Percentiles rank a stretch among this genome's conserved stretches.
Conservation (phyloP, 768 basidiomycete species). For the Asterophora parasitica region DNA sequence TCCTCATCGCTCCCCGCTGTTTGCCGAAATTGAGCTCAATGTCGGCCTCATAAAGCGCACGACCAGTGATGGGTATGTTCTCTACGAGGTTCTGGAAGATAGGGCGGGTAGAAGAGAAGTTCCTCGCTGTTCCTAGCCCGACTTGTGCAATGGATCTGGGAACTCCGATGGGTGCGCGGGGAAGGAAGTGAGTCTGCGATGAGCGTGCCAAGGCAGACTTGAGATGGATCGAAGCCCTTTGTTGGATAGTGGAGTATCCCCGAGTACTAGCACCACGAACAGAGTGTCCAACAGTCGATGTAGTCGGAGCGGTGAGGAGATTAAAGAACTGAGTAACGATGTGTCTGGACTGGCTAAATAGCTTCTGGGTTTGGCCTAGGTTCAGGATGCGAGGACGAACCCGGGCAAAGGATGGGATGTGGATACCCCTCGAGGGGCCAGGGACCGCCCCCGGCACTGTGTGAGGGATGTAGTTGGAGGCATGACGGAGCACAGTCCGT, state of each 20-base stretch:
- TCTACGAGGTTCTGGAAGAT: conserved; percentile 77
- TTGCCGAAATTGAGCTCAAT: conserved; percentile 55
- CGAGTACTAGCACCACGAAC: conserved; percentile 26
- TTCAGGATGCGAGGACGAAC: conserved; percentile 26
- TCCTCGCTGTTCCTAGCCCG: conserved; percentile 71
- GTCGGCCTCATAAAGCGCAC: conserved; percentile 73
- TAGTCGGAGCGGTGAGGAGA: conserved; percentile 39
- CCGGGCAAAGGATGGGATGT: conserved; percentile 38
- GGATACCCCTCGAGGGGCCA: conserved; percentile 37
- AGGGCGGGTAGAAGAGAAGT: conserved; percentile 68
- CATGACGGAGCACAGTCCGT: conserved; percentile 37
- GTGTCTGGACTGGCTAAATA: conserved; percentile 51
- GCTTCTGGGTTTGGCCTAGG: conserved; percentile 33
- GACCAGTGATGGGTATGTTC: conserved; percentile 72
- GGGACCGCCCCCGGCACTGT: conserved; percentile 14
- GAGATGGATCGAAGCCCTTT: conserved; percentile 52
- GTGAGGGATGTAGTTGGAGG: conserved; percentile 28
- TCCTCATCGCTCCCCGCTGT: conserved; percentile 30
- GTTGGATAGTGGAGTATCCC: conserved; percentile 42
- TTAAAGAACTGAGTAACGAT: conserved; percentile 51
- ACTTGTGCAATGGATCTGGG: conserved; percentile 56
- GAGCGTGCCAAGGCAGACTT: conserved; percentile 47
- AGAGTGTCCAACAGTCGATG: conserved; percentile 21
- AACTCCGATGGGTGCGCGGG: conserved; percentile 43
- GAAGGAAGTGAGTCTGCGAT: conserved; percentile 46